Evolutionary conservation across 768 basidiomycete species (phyloP).

Genomic region (Boletus barrowsii): DNA sequence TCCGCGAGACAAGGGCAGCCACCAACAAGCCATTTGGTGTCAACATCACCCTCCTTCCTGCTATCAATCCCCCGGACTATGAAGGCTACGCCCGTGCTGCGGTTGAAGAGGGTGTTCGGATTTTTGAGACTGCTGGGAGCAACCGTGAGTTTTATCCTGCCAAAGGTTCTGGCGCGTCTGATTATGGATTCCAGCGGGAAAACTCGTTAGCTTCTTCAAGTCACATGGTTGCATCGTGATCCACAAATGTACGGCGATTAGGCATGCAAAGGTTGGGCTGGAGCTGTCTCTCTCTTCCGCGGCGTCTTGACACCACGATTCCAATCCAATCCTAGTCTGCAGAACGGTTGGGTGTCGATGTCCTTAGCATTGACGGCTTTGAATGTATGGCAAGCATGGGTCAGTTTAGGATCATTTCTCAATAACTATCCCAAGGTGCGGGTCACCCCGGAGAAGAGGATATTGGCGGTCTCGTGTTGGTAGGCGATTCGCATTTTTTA

Average conservation of each 20-base stretch:
- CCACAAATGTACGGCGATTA: slow-evolving; percentile 87
- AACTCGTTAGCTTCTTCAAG: slow-evolving; percentile 80
- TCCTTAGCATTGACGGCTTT: slow-evolving; percentile 87
- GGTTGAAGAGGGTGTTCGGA: slow-evolving; percentile 81
- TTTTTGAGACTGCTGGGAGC: slow-evolving; percentile 93
- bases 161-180: neutral
- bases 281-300: slow-evolving; percentile 24
- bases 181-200: slow-evolving; percentile 51
- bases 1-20: slow-evolving; percentile 68
- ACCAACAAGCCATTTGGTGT: slow-evolving; percentile 81
- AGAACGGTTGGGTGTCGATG: slow-evolving; percentile 77
- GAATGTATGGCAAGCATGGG: slow-evolving; percentile 56
- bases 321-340: slow-evolving; percentile 42
- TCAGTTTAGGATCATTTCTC: neutral
- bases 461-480: slow-evolving; percentile 82
- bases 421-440: slow-evolving; percentile 54
- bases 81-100: slow-evolving; percentile 77
- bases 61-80: slow-evolving; percentile 90
- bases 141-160: slow-evolving; percentile 54
- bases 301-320: neutral
- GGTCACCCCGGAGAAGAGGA: slow-evolving; percentile 96
- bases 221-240: slow-evolving; percentile 73
- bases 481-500: slow-evolving; percentile 26
- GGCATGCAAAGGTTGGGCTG: slow-evolving; percentile 70
- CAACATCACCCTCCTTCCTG: slow-evolving; percentile 83